Conservation (phyloP, 192 early-diverging fungal species). For the Coemansia sp. region DNA sequence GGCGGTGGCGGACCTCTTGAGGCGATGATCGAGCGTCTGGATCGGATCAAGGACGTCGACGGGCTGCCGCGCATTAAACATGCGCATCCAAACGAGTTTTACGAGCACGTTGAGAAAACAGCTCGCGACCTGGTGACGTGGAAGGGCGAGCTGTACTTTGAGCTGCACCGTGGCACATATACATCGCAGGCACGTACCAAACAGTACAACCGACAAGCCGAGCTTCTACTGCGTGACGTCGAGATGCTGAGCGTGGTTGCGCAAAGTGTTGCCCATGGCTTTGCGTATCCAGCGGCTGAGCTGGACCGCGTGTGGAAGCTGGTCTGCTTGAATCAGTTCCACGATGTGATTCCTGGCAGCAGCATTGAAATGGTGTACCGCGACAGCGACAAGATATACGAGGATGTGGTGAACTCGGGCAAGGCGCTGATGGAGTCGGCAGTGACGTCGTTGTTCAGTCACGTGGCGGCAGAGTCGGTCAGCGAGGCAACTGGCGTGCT, state of each 20-base stretch:
- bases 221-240: conserved; percentile 81
- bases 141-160: conserved; percentile 99
- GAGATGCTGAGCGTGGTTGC: conserved; percentile 71
- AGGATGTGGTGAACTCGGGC: conserved; percentile 40
- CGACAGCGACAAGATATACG: conserved; percentile 67
- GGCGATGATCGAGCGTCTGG: conserved; percentile 82
- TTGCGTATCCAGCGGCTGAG: conserved; percentile 71
- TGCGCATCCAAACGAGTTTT: conserved; percentile 81
- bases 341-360: conserved; percentile 94
- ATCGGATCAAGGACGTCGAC: conserved; percentile 72
- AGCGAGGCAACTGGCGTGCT: conserved; percentile 35
- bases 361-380: conserved; percentile 88
- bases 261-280: conserved; percentile 8
- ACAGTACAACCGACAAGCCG: conserved; percentile 79
- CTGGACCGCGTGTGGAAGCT: conserved; percentile 87
- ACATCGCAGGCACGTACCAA: conserved; percentile 89
- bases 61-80: conserved; percentile 73
- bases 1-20: conserved; percentile 89
- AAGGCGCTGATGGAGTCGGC: conserved; percentile 50
- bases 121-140: conserved; percentile 74
- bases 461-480: conserved; percentile 4
- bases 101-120: conserved; percentile 70
- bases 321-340: conserved; percentile 92
- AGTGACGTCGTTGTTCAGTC: conserved; percentile 42
- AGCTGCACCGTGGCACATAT: conserved; percentile 97